Percentiles rank a stretch among this genome's conserved stretches.
phyloP scores from a whole-genome alignment of 1,139 yeast species.

The Taiozyma sp. region DNA sequence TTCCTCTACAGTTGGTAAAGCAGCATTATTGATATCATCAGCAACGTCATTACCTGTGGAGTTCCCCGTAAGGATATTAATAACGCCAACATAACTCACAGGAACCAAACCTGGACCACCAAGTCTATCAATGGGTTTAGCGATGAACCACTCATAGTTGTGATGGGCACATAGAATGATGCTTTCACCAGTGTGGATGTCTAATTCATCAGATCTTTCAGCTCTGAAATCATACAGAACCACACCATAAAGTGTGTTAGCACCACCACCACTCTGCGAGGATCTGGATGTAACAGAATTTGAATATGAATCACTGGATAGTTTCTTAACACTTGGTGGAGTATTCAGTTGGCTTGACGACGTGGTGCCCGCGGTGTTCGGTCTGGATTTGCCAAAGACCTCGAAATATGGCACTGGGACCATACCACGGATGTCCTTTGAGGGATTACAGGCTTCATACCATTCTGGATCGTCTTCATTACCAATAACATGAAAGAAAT shows the following conservation, averaged over 20 bases:
- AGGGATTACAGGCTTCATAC: conserved; percentile 89
- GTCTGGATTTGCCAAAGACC: conserved; percentile 52
- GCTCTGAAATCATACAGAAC: conserved; percentile 82
- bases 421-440: conserved; percentile 70
- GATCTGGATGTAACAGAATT: conserved; percentile 10
- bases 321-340: conserved; percentile 13
- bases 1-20: conserved; percentile 87
- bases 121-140: conserved; percentile 90
- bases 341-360: conserved; percentile 3
- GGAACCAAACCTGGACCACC: conserved; percentile 99
- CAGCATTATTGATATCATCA: conserved; percentile 54
- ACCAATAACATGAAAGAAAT: conserved; percentile 76
- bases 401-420: conserved; percentile 87
- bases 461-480: conserved; percentile 63
- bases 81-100: conserved; percentile 78
- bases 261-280: conserved; percentile 8
- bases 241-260: conserved; percentile 50
- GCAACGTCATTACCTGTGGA: conserved; percentile 42
- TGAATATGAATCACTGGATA: conserved; percentile 16
- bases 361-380: conserved; percentile 5
- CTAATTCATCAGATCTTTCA: conserved; percentile 83
- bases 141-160: conserved; percentile 95
- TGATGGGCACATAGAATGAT: conserved; percentile 93
- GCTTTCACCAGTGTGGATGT: conserved; percentile 80
- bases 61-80: conserved; percentile 64